A percentile compares a stretch with the other conserved stretches of the same genome.
phyloP scores from a whole-genome alignment of 2,329 filamentous ascomycete species.

The Calonectria leucothoes region DNA sequence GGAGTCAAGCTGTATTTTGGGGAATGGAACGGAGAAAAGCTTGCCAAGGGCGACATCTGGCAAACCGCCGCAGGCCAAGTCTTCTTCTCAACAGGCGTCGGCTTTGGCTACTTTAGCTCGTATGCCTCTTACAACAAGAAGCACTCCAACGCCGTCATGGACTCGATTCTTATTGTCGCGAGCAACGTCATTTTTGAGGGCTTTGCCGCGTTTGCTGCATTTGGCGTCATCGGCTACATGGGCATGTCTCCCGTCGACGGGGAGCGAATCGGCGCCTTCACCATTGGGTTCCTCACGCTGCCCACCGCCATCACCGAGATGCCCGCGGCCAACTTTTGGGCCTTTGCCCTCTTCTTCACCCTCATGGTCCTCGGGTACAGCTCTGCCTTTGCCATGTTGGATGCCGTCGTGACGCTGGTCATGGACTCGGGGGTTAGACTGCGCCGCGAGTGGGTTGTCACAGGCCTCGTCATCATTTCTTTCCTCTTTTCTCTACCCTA shows the following conservation, averaged over 20 bases:
- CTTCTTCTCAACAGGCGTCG: conserved; percentile 69
- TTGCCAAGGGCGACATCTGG: conserved; percentile 65
- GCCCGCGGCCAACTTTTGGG: conserved; percentile 69
- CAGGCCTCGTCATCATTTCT: conserved; percentile 58
- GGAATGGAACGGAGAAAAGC: conserved; percentile 60
- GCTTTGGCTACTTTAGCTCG: conserved; percentile 69
- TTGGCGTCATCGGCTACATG: conserved; percentile 66
- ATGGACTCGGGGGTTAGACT: conserved; percentile 59
- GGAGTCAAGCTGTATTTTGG: conserved; percentile 62
- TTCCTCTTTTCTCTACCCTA: conserved; percentile 67
- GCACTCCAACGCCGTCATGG: conserved; percentile 69
- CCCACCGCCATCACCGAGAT: conserved; percentile 67
- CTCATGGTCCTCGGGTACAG: conserved; percentile 68
- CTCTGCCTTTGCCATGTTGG: conserved; percentile 70
- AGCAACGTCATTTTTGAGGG: conserved; percentile 70
- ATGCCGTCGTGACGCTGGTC: conserved; percentile 64
- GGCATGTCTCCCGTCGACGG: conserved; percentile 49
- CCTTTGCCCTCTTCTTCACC: conserved; percentile 68
- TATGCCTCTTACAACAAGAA: conserved; percentile 70
- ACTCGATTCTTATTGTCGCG: conserved; percentile 65
- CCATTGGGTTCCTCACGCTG: conserved; percentile 68
- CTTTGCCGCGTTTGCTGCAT: conserved; percentile 59
- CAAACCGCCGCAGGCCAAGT: conserved; percentile 71
- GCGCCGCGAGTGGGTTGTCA: conserved; percentile 60
- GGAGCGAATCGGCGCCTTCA: conserved; percentile 63